Base-by-base conservation (phyloP, 768 basidiomycete species). In the Russula sp. region DNA sequence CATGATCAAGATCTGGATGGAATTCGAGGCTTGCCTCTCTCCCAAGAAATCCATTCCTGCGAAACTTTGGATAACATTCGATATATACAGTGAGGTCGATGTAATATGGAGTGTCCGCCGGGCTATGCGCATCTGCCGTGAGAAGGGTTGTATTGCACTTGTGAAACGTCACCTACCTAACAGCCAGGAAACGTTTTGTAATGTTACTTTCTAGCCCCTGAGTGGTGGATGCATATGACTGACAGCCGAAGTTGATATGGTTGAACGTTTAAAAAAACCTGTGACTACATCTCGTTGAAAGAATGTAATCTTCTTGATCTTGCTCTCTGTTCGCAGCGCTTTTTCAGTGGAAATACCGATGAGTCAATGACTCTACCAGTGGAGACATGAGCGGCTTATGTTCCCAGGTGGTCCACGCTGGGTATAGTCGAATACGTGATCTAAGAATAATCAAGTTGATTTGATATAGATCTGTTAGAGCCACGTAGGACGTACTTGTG, bases 241-340 rank as follows among this genome's bases (percentile, higher is more conserved):
- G 2, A 16, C 8, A 47, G 14, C 10, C 32, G 29, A 51, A 13
- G 36, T 61, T 50, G 49, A 51, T n/a, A 7, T 56, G 55, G 2
- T 61, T 55, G 11, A 56, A 61, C 1, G 60, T 61, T 34, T 48
- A 29, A 25, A 61, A 57, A 5, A 55, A 42, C 13, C 34, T 16
- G 42, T 29, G 25, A 29, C 25, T 29, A 56, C 13, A 42, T 61
- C 60, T 2, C 57, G 49, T 32, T 57, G 49, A 36, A 57, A 57
- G 10, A 51, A 62, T 2, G 1, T 32, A 14, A 61, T 34, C 22
- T 22, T 29, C 32, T 29, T 25, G 5, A 9, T 36, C 5, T 29
- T 34, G 29, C 38, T 32, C n/a, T 52, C 43, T 1, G 8, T 10
- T 32, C 6, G 43, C 14, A 20, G 43, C 43, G 52, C 52, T 13